These are phyloP conservation scores for Smallanthus sonchifolius DNA, from an alignment of 129 eudicot genomes.

Conservation along the genomic window DNA sequence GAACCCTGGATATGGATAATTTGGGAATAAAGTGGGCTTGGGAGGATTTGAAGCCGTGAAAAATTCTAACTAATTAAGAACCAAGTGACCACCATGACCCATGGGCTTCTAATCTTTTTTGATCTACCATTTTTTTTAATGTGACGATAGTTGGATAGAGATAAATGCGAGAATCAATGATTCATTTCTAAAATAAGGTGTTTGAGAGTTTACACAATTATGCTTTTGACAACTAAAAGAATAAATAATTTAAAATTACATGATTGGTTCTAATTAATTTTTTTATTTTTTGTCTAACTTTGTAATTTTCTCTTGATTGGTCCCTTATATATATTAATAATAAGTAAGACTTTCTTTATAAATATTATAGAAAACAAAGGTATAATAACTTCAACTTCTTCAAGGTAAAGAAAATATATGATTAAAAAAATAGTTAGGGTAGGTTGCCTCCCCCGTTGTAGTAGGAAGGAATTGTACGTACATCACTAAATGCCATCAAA, in stretches of 20 bases:
- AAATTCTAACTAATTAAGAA: not conserved
- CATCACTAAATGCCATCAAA: conserved; percentile 19
- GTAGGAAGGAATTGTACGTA: conserved; percentile 16
- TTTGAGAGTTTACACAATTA: too few species aligned
- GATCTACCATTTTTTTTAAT: too few species aligned
- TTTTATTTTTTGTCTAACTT: too few species aligned
- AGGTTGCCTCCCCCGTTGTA: conserved; percentile 9
- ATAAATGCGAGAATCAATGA: too few species aligned
- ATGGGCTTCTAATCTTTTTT: not conserved
- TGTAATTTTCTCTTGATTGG: too few species aligned
- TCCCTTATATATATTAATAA: not conserved
- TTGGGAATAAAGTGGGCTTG: not conserved
- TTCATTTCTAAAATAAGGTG: too few species aligned
- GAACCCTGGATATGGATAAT: not conserved
- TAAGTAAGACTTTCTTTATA: not conserved
- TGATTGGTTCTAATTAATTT: too few species aligned
- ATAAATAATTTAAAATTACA: too few species aligned
- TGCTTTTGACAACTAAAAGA: too few species aligned
- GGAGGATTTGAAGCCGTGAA: not conserved
- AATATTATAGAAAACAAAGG: not conserved
- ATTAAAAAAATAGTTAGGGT: not conserved
- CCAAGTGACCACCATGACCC: not conserved
- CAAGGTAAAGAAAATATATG: not conserved
- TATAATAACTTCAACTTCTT: not conserved
- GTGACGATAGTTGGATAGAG: too few species aligned